Evolutionary conservation across 2,329 filamentous ascomycete genomes (phyloP).

Genomic region (Xylaria sp.): DNA sequence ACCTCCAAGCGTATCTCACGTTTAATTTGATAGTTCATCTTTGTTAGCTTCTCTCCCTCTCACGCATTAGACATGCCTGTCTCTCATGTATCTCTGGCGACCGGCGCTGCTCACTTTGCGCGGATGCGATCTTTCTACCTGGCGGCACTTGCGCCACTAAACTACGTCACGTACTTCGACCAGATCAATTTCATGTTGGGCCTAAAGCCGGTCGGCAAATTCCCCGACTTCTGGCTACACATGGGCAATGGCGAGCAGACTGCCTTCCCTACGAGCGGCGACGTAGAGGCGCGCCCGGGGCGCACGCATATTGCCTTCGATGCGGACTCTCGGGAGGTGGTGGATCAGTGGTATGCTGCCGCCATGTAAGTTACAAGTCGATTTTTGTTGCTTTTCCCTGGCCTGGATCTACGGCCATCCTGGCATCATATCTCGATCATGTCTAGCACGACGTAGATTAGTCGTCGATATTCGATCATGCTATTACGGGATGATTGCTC

Average conservation of each 20-base stretch:
- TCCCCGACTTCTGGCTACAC: conserved; percentile 40
- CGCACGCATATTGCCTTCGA: conserved; percentile 38
- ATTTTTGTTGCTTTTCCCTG: neutral
- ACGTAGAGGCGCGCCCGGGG: conserved; percentile 28
- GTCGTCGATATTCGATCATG: conserved; percentile 5
- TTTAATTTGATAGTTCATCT: neutral
- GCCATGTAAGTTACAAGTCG: conserved; percentile 35
- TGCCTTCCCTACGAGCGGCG: conserved; percentile 15
- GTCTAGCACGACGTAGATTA: conserved; percentile 12
- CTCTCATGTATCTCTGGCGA: conserved; percentile 37
- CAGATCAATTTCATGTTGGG: conserved; percentile 32
- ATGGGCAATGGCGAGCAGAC: conserved; percentile 35
- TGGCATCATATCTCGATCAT: conserved; percentile 32
- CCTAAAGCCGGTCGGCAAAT: conserved; percentile 25
- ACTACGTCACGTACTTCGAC: conserved; percentile 38
- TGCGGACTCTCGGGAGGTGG: conserved; percentile 23
- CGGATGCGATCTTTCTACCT: conserved; percentile 40
- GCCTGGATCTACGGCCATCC: conserved; percentile 1
- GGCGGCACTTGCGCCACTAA: conserved; percentile 32
- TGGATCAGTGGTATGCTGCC: conserved; percentile 35
- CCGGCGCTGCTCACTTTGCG: conserved; percentile 30
- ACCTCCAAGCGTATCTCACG: neutral
- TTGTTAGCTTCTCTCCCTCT: neutral
- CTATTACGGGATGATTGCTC: neutral
- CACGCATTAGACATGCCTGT: conserved; percentile 31